A percentile compares a stretch with the other conserved stretches of the same genome.
Evolutionary conservation across 192 early-diverging fungal genomes (phyloP).

Genomic region (Chytriomyces sp.): DNA sequence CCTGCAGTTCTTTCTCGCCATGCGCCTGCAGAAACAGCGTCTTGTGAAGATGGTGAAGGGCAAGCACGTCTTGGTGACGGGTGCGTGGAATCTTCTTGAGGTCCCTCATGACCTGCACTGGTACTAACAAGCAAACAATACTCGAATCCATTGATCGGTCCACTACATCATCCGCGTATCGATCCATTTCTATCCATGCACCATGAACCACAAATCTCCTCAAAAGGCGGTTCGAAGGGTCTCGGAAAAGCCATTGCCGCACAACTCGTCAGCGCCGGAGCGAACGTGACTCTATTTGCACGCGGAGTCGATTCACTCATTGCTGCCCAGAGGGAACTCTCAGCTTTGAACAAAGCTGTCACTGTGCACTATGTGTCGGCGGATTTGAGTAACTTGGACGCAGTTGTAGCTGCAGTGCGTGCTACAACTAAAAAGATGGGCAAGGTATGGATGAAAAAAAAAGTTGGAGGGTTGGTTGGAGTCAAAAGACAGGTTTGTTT

Average conservation of each 20-base stretch:
- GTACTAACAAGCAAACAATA: no score
- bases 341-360: background rate
- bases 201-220: slow-evolving; percentile 4
- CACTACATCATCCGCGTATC: no score
- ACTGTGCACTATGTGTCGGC: background rate
- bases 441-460: background rate
- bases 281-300: slow-evolving; percentile 55
- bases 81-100: slow-evolving; percentile 7
- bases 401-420: slow-evolving; percentile 9
- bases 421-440: background rate
- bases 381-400: slow-evolving; percentile 1
- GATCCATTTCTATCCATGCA: background rate
- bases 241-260: slow-evolving; percentile 47
- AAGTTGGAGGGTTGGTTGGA: no score
- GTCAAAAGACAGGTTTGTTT: no score
- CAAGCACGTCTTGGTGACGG: slow-evolving; percentile 52
- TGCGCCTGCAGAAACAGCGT: background rate
- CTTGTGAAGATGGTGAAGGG: slow-evolving; percentile 20
- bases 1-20: slow-evolving; percentile 20
- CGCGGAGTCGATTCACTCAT: slow-evolving; percentile 38
- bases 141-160: no score
- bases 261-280: slow-evolving; percentile 41
- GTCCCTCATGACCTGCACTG: no score
- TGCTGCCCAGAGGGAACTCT: slow-evolving; percentile 2
- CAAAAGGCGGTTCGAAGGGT: slow-evolving; percentile 45